phyloP scores from a whole-genome alignment of 768 basidiomycete genomes.

The Psilocybe tampanensis region DNA sequence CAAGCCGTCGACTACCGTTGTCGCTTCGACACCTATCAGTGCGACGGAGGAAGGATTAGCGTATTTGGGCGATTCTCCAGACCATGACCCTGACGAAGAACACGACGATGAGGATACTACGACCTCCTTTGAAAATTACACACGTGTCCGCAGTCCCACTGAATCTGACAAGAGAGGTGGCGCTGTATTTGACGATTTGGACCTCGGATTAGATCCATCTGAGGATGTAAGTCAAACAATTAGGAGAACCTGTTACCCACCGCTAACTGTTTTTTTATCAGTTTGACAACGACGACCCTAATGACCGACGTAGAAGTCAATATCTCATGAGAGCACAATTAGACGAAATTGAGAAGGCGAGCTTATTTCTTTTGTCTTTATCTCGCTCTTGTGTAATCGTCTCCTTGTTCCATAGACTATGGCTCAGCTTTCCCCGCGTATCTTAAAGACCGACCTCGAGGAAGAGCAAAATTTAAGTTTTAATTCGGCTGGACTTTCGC shows the following conservation, averaged over 20 bases:
- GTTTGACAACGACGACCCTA: slow-evolving; percentile 72
- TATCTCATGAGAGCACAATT: slow-evolving; percentile 72
- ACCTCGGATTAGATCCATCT: slow-evolving; percentile 48
- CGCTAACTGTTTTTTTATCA: slow-evolving; percentile 28
- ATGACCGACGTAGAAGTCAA: slow-evolving; percentile 77
- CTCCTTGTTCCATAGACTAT: slow-evolving; percentile 45
- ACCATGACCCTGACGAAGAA: slow-evolving; percentile 13
- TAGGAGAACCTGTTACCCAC: neutral
- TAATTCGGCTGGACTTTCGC: slow-evolving; percentile 32
- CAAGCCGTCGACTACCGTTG: slow-evolving; percentile 27
- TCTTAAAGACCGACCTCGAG: slow-evolving; percentile 41
- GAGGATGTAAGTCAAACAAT: slow-evolving; percentile 39
- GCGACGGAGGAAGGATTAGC: slow-evolving; percentile 43
- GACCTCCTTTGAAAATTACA: slow-evolving; percentile 22
- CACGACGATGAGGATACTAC: slow-evolving; percentile 13
- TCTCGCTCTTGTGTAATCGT: neutral
- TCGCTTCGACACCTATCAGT: slow-evolving; percentile 39
- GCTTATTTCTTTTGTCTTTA: slow-evolving; percentile 3
- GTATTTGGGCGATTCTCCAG: slow-evolving; percentile 39
- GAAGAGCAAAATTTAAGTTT: slow-evolving; percentile 34
- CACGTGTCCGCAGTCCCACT: slow-evolving; percentile 33
- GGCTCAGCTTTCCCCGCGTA: slow-evolving; percentile 67
- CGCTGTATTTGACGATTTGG: slow-evolving; percentile 54
- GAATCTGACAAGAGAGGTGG: slow-evolving; percentile 49
- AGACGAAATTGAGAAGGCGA: slow-evolving; percentile 77